Percentiles rank a stretch among this genome's conserved stretches.
Evolutionary conservation across 2,329 filamentous ascomycete genomes (phyloP).

Genomic region (Cladosporium sp.): DNA sequence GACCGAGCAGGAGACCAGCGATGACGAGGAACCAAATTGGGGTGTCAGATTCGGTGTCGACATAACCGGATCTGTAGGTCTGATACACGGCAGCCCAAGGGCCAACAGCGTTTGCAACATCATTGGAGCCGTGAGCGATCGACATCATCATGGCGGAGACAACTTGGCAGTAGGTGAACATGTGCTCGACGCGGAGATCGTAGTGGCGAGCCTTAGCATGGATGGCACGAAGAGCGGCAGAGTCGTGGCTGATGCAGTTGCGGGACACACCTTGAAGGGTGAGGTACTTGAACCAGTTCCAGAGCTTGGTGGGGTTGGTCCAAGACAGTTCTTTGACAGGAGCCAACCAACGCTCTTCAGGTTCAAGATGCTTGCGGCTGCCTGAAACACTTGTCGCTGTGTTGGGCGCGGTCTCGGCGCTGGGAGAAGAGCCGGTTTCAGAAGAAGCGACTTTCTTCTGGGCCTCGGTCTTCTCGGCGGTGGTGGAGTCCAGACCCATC

Average conservation of each 20-base stretch:
- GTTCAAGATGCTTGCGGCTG: neutral
- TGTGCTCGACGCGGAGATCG: slow-evolving; percentile 58
- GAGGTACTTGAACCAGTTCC: slow-evolving; percentile 18
- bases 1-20: slow-evolving; percentile 48
- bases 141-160: slow-evolving; percentile 67
- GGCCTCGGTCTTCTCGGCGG: no score
- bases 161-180: slow-evolving; percentile 63
- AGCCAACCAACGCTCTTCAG: slow-evolving; percentile 9
- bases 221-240: slow-evolving; percentile 51
- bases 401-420: slow-evolving; percentile 12
- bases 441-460: neutral
- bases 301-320: slow-evolving; percentile 15
- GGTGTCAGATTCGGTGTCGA: slow-evolving; percentile 47
- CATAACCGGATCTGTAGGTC: slow-evolving; percentile 49
- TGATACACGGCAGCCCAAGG: slow-evolving; percentile 59
- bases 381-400: no score
- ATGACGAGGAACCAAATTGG: slow-evolving; percentile 59
- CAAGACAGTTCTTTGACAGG: slow-evolving; percentile 2
- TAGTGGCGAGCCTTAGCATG: slow-evolving; percentile 42
- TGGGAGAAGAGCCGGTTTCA: no score
- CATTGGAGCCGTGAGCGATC: slow-evolving; percentile 66
- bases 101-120: slow-evolving; percentile 57
- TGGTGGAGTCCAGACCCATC: neutral
- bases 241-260: slow-evolving; percentile 26
- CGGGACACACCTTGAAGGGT: slow-evolving; percentile 21